Evolutionary conservation across 768 basidiomycete species (phyloP), one percentile per base, ranked within the genome.

Genomic region (Asterophora lycoperdoides): DNA sequence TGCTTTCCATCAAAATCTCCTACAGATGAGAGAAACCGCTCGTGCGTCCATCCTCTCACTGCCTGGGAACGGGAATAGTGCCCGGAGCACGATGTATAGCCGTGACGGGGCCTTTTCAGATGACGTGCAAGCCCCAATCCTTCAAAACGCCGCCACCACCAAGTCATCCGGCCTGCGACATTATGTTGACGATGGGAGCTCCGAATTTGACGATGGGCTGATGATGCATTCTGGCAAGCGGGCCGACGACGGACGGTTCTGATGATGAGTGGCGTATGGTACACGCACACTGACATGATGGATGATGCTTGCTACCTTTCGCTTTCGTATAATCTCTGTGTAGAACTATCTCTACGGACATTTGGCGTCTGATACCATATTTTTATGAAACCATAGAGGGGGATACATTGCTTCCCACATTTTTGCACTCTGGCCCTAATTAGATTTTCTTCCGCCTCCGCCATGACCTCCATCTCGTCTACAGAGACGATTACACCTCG

Each of bases 21-120:
- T 84, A 61, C 81, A 86, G 59, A 87, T 90, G 86, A 78, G 84
- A 49, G 84, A 87, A 58, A 81, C 80, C 5, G 84, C 85, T 17
- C 78, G 83, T 35, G 72, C 77, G 51, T 88, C 84, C 13, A 75
- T 87, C 45, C 65, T 84, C 54, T 78, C 80, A 15, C 65, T 83
- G 42, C 74, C 76, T 17, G 69, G 69, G 33, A 69, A 72, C 47
- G 68, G 67, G 33, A 65, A 68, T 51, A 79, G 76, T 56, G 67
- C 72, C 37, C 73, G 76, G 37, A 77, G 71, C 54, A 75, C 72
- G 9, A 62, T 78, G 60, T 78, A 77, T 60, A 71, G 73, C 59
- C 71, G 72, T 33, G 71, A 71, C 55, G 71, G 74, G 39, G 68
- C 70, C 29, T 60, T 59, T 44, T 73, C 77, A 19, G 83, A 84